A percentile compares a stretch with the other conserved stretches of the same genome.
These are phyloP conservation scores for Fusarium secorum DNA, from an alignment of 2,329 filamentous ascomycete species.

Conservation along the genomic window DNA sequence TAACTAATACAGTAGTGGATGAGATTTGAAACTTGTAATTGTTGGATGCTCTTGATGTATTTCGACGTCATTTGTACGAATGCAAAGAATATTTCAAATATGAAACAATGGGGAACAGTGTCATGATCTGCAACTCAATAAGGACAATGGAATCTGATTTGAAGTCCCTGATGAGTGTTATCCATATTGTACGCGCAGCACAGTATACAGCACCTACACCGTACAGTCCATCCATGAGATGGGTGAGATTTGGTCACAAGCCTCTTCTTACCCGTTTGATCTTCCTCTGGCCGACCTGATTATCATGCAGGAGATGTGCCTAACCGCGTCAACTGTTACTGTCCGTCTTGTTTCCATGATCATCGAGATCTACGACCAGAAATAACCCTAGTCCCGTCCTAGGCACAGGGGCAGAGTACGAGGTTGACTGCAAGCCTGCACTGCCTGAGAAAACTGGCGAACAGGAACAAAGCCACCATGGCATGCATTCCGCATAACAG, in stretches of 20 bases:
- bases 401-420: conserved; percentile 20
- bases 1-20: background rate
- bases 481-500: background rate
- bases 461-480: background rate
- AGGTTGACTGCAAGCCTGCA: background rate
- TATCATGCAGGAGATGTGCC: conserved; percentile 9
- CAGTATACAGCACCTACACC: background rate
- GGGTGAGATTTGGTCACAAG: conserved; percentile 5
- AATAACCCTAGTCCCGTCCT: background rate
- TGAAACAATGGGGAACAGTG: conserved; percentile 27
- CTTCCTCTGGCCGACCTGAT: conserved; percentile 2
- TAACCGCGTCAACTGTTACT: background rate
- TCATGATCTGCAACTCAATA: conserved; percentile 24
- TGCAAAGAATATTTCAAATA: background rate
- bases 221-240: background rate
- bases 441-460: background rate
- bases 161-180: background rate
- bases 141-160: background rate
- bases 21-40: background rate
- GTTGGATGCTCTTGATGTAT: background rate
- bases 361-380: conserved; percentile 29
- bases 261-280: background rate
- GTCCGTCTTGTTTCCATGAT: conserved; percentile 25
- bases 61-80: conserved; percentile 29
- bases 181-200: background rate